Evolutionary conservation across 1,284 basidiomycete species (phyloP).

Genomic region (Veloboletus limbatus): DNA sequence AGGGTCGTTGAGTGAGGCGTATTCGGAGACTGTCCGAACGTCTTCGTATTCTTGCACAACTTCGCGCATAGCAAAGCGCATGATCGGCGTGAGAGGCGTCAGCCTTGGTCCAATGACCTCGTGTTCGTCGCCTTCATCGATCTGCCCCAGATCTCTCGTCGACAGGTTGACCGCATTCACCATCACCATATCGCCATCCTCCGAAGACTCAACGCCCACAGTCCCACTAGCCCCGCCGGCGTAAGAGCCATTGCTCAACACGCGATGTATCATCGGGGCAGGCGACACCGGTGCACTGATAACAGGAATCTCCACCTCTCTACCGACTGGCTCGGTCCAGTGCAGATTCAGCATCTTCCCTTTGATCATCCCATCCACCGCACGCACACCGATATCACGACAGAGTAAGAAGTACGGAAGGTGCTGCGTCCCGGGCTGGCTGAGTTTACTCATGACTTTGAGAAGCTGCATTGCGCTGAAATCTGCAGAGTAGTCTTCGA

Average conservation of each 20-base stretch:
- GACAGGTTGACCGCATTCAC: constrained; percentile 36
- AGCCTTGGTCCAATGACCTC: constrained; percentile 69
- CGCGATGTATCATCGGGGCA: constrained; percentile 25
- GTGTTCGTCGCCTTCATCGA: constrained; percentile 35
- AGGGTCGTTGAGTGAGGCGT: constrained; percentile 66
- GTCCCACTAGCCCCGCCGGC: constrained; percentile 35
- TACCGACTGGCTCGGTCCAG: constrained; percentile 69
- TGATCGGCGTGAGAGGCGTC: constrained; percentile 71
- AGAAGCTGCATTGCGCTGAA: constrained; percentile 73
- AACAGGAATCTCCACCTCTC: constrained; percentile 24
- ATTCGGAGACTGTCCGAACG: constrained; percentile 67
- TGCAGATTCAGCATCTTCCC: constrained; percentile 70
- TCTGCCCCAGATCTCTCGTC: constrained; percentile 37
- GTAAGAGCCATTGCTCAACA: constrained; percentile 31
- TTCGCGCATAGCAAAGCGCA: constrained; percentile 75
- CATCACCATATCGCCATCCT: constrained; percentile 49
- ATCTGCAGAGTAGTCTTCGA: constrained; percentile 44
- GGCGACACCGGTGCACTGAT: constrained; percentile 29
- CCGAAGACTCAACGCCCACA: constrained; percentile 36
- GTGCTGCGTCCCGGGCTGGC: constrained; percentile 55
- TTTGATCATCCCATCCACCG: constrained; percentile 79
- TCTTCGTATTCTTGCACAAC: constrained; percentile 78
- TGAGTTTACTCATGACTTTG: constrained; percentile 71
- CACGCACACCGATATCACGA: constrained; percentile 70
- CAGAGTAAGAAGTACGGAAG: constrained; percentile 77